These are phyloP conservation scores for Blepharisma undulans DNA, from an alignment of 169 alveolate species.

Conservation along the genomic window DNA sequence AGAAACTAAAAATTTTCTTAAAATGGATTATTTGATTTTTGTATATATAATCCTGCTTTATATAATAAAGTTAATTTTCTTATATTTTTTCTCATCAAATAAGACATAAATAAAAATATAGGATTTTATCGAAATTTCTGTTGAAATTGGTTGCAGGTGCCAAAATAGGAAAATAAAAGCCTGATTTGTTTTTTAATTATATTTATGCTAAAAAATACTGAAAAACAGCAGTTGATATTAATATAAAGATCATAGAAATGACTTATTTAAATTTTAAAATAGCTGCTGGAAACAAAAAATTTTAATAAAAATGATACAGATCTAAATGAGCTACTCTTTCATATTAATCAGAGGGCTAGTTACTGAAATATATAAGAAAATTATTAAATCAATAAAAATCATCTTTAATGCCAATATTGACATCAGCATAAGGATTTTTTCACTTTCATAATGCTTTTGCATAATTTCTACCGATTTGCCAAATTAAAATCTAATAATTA, in stretches of 20 bases:
- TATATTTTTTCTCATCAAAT: background rate
- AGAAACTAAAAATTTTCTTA: background rate
- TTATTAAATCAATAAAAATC: too few relatives aligned
- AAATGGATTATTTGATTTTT: background rate
- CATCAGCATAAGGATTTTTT: background rate
- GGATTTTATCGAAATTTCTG: background rate
- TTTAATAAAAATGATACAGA: too few relatives aligned
- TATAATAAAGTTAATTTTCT: too few relatives aligned
- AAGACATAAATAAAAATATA: too few relatives aligned
- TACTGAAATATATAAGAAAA: too few relatives aligned
- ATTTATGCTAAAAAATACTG: background rate
- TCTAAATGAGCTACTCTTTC: background rate
- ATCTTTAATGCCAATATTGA: too few relatives aligned
- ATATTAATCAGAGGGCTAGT: background rate
- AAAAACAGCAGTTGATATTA: too few relatives aligned
- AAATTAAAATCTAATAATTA: background rate
- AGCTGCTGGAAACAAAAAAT: too few relatives aligned
- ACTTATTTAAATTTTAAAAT: too few relatives aligned
- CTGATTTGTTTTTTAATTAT: too few relatives aligned
- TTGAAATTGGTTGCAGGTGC: background rate
- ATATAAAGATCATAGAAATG: too few relatives aligned
- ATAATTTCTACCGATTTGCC: background rate
- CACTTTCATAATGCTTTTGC: background rate
- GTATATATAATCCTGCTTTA: background rate
- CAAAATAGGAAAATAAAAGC: background rate